Conservation (phyloP, 495 filamentous ascomycete species). For the Penicillium psychrofluorescens region DNA sequence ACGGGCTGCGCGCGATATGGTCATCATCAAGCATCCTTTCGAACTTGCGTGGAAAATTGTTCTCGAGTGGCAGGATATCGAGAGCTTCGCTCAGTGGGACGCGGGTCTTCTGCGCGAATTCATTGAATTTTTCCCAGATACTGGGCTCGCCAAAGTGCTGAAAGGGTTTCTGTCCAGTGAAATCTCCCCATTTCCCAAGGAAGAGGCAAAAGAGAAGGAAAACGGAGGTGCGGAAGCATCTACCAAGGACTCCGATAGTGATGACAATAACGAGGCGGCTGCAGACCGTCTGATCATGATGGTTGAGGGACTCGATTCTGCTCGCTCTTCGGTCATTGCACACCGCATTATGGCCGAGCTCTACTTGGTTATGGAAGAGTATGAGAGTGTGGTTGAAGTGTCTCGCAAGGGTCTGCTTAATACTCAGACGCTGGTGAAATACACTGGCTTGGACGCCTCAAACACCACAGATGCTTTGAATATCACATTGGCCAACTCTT, state of each 20-base stretch:
- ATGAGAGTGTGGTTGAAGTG: conserved; percentile 74
- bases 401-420: conserved; percentile 63
- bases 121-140: conserved; percentile 74
- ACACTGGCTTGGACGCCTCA: conserved; percentile 57
- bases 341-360: conserved; percentile 81
- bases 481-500: conserved; percentile 67
- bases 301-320: conserved; percentile 69
- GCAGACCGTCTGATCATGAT: conserved; percentile 71
- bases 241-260: conserved; percentile 14
- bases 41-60: conserved; percentile 83
- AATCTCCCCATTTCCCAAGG: conserved; percentile 67
- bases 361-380: conserved; percentile 78
- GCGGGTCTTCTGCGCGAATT: conserved; percentile 68
- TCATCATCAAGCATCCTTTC: conserved; percentile 91
- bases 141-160: conserved; percentile 71
- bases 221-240: conserved; percentile 22
- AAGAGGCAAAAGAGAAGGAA: conserved; percentile 20
- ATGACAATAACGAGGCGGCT: conserved; percentile 42
- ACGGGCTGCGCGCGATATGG: conserved; percentile 78
- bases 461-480: conserved; percentile 67
- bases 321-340: conserved; percentile 67
- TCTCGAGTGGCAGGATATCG: conserved; percentile 80
- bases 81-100: conserved; percentile 66
- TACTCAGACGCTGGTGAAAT: conserved; percentile 48
- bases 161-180: conserved; percentile 75